These are phyloP conservation scores for Fusarium sp. DNA, from an alignment of 2,329 filamentous ascomycete genomes.

Conservation along the genomic window DNA sequence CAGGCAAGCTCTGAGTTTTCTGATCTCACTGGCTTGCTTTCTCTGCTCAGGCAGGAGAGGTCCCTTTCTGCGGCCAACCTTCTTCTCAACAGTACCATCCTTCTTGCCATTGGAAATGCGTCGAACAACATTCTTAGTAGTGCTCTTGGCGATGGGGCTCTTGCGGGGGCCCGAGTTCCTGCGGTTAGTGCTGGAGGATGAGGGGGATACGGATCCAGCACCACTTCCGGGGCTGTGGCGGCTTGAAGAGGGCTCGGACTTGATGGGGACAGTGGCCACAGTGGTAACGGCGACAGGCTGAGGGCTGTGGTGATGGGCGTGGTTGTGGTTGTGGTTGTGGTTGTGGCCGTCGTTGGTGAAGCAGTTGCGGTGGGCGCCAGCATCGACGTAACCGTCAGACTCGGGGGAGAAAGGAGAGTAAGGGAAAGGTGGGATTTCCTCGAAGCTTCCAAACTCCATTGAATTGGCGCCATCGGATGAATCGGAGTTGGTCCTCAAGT, in stretches of 20 bases:
- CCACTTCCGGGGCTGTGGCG: constrained; percentile 72
- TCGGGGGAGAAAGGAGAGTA: constrained; percentile 86
- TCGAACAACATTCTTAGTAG: constrained; percentile 84
- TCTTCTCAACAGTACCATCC: constrained; percentile 85
- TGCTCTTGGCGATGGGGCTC: constrained; percentile 80
- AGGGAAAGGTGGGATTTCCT: constrained; percentile 78
- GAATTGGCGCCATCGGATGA: constrained; percentile 80
- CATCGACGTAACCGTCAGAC: constrained; percentile 80
- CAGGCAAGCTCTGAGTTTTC: constrained; percentile 92
- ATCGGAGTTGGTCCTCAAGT: constrained; percentile 88
- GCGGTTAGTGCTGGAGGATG: constrained; percentile 72
- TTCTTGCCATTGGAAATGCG: constrained; percentile 83
- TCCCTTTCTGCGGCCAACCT: constrained; percentile 89
- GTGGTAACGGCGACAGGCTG: constrained; percentile 75
- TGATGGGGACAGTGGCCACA: constrained; percentile 77
- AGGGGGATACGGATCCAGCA: constrained; percentile 70
- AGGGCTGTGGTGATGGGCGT: constrained; percentile 48
- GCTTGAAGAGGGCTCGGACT: constrained; percentile 64
- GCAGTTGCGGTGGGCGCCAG: constrained; percentile 71
- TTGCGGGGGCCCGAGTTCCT: constrained; percentile 79
- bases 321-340: constrained; percentile 63
- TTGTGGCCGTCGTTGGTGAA: constrained; percentile 68
- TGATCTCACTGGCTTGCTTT: constrained; percentile 96
- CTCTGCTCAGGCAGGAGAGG: constrained; percentile 93
- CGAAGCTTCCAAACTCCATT: constrained; percentile 81